Evolutionary conservation across 805 yeast species (phyloP).

Genomic region (Kregervanrija pseudodelftensis): DNA sequence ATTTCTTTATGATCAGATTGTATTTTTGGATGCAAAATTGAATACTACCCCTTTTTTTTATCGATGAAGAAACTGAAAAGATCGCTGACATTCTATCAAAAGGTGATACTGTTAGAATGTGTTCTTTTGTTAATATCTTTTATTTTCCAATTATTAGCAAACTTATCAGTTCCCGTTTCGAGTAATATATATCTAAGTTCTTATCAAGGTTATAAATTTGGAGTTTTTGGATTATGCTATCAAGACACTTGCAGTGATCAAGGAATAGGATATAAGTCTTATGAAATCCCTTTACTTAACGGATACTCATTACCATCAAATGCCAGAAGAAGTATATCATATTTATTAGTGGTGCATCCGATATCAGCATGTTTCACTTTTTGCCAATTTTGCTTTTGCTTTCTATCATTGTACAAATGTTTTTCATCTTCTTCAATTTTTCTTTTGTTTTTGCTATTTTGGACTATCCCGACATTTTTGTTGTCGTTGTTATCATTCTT

Average conservation of each 20-base stretch:
- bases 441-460: conserved; percentile 44
- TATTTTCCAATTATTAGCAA: conserved; percentile 51
- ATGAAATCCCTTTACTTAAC: conserved; percentile 24
- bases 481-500: conserved; percentile 66
- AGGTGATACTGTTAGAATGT: not conserved
- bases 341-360: conserved; percentile 59
- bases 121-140: conserved; percentile 23
- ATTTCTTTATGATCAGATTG: too few relatives aligned
- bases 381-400: conserved; percentile 34
- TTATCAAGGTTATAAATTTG: conserved; percentile 46
- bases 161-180: conserved; percentile 56
- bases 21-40: not conserved
- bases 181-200: conserved; percentile 40
- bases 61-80: not conserved
- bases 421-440: conserved; percentile 30
- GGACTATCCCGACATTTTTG: conserved; percentile 64
- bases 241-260: conserved; percentile 31
- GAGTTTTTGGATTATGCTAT: conserved; percentile 65
- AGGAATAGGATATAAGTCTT: conserved; percentile 36
- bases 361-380: conserved; percentile 51
- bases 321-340: conserved; percentile 52
- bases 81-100: not conserved
- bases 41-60: not conserved
- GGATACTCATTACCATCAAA: conserved; percentile 50
- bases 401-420: conserved; percentile 32